These are phyloP conservation scores for Davidsoniella eucalypti DNA, from an alignment of 2,329 filamentous ascomycete genomes.

Conservation along the genomic window DNA sequence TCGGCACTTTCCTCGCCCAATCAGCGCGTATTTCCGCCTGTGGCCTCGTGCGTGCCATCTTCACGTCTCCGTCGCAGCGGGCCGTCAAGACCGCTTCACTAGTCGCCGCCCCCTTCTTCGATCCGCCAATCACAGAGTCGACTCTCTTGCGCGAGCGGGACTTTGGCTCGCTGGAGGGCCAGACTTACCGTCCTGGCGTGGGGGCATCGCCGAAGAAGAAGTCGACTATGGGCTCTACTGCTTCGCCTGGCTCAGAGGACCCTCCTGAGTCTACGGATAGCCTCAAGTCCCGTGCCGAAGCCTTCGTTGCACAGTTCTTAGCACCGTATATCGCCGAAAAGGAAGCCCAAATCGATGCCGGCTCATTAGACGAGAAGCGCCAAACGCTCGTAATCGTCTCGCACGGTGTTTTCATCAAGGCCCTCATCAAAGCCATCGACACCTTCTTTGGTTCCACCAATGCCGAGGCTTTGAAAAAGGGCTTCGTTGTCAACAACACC, in stretches of 20 bases:
- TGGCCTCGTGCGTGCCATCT: slow-evolving; percentile 35
- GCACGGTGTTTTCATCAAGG: slow-evolving; percentile 65
- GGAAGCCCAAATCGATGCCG: not conserved
- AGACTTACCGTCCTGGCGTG: slow-evolving; percentile 28
- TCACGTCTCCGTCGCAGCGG: slow-evolving; percentile 62
- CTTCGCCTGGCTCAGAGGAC: slow-evolving; percentile 16
- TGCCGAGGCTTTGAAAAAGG: slow-evolving; percentile 13
- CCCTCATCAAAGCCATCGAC: slow-evolving; percentile 48
- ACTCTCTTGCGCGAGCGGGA: slow-evolving; percentile 50
- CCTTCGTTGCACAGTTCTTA: slow-evolving; percentile 49
- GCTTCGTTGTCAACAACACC: slow-evolving; percentile 33
- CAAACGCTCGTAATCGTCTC: slow-evolving; percentile 49
- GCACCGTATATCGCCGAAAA: not conserved
- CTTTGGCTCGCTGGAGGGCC: slow-evolving; percentile 56
- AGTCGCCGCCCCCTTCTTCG: slow-evolving; percentile 38
- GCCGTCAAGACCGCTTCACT: slow-evolving; percentile 55
- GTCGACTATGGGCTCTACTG: slow-evolving; percentile 26
- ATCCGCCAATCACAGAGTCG: slow-evolving; percentile 13
- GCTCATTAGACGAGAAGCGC: not conserved
- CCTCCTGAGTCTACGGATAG: slow-evolving; percentile 44
- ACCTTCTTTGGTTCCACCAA: slow-evolving; percentile 27
- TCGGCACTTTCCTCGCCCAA: slow-evolving; percentile 45
- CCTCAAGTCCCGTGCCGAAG: slow-evolving; percentile 46
- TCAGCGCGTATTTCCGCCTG: slow-evolving; percentile 13
- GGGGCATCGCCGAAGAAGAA: slow-evolving; percentile 13